A percentile compares a stretch with the other conserved stretches of the same genome.
phyloP scores from a whole-genome alignment of 495 filamentous ascomycete species.

The Aspergillus indologenus region DNA sequence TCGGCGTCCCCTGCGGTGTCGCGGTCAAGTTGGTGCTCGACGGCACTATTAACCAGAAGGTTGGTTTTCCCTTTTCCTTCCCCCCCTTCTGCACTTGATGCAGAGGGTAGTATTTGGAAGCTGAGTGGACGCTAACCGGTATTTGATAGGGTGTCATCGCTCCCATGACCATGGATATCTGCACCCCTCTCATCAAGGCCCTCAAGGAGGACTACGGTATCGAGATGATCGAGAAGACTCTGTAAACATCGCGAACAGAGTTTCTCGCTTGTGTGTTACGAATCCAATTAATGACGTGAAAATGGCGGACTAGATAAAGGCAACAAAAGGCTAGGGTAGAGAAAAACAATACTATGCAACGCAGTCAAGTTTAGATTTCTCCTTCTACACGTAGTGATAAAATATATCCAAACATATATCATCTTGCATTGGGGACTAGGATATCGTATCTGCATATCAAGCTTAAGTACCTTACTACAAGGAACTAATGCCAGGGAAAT shows the following conservation, averaged over 20 bases:
- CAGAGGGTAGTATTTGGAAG: no score
- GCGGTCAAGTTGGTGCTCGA: conserved; percentile 81
- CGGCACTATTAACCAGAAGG: conserved; percentile 70
- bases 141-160: conserved; percentile 62
- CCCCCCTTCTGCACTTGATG: background rate
- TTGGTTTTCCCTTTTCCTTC: conserved; percentile 10
- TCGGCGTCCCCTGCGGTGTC: conserved; percentile 59
- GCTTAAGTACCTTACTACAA: no score
- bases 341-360: background rate
- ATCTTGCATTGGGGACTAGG: no score
- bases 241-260: conserved; percentile 32
- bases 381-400: no score
- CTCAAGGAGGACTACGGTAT: conserved; percentile 64
- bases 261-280: conserved; percentile 6
- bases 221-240: conserved; percentile 43
- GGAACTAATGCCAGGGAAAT: background rate
- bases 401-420: no score
- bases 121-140: conserved; percentile 2
- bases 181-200: conserved; percentile 61
- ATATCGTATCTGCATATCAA: no score
- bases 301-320: conserved; percentile 2
- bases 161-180: conserved; percentile 72
- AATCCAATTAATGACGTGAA: conserved; percentile 6
- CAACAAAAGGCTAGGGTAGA: background rate
- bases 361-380: no score